Evolutionary conservation across 2,329 filamentous ascomycete species (phyloP), one percentile per base, ranked within the genome.

Genomic region (Ophiostoma sp.): DNA sequence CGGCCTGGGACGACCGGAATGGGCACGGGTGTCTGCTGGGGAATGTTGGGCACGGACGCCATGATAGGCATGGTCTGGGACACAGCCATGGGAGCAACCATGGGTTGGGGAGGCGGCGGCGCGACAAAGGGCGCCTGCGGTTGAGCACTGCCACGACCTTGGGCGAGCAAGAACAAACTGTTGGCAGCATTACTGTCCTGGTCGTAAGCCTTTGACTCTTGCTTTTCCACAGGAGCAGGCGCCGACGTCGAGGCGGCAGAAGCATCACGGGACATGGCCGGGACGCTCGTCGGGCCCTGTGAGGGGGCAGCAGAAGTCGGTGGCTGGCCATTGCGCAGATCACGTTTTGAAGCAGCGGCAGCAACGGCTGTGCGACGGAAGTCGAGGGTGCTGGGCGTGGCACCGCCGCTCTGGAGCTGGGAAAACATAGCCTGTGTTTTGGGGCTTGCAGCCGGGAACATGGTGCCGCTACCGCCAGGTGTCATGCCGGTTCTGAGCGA

Each of bases 141-240:
- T 73, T 82, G 87, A 72, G 78, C 84, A 81, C 81, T 86, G 83
- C 82, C 89, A 35, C 81, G 79, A 27, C 89, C 88, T 76, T 92
- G 89, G 0, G 95, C 94, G 71, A 99, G 84, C 86, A 97, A 90
- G 76, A 93, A 96, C 0, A 99, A 84, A 39, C 95, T 94, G 78
- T 97, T 98, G 68, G 94, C 95, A 62, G 94, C 95, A 81, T 97
- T 94, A 76, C 94, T 96, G 69, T 97, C 94, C 79, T 96, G 93
- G 71, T 94, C 90, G 77, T 93, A 96, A 4, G 84, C 80, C 75
- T 84, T 87, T 17, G 79, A 71, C 74, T 86, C 83, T 7, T 81
- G 67, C 79, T 88, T 86, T 20, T 80, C 66, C 27, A 6, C 35
- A n/a, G 62, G 62, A n/a, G 35, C 62, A 20, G 76, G 65, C 5